Base-by-base conservation (phyloP, 345 rosid species). In the Rhodomyrtus tomentosa region DNA sequence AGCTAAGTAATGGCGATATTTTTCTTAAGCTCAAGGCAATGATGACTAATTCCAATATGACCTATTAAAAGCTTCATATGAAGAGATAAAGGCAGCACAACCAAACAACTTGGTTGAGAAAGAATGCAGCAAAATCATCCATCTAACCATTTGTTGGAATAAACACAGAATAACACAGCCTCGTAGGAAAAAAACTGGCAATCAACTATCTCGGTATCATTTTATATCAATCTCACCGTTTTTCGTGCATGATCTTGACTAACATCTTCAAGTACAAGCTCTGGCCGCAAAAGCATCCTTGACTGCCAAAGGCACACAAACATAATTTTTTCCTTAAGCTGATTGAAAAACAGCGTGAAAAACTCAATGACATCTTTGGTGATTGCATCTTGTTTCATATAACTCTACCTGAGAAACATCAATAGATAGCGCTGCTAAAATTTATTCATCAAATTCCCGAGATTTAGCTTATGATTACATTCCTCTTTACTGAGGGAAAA, bases 181-280 rank as follows among this genome's bases (percentile, higher is more conserved):
- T 81, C 20, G 0, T 48, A 81, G 38, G 38, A 14, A 32, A 80
- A 16, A 82, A 8, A 7, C 20, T 68, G 25, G 45, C 74, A 29
- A 62, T 6, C 36, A 62, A 62, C 22, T 36, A 68, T 68, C 45
- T 36, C 8, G 14, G 45, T 21, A 68, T 32, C 76, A 68, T 68
- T 32, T 32, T 16, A 2, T 7, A 15, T 59, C 29, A 50, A 51
- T 85, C 89, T 86, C 86, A 94, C 98, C 88, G 98, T 94, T 89
- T 95, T 95, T 82, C 92, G 96, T 54, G 98, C 99, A 86, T 96
- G 98, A 84, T 96, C 98, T 90, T 95, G 98, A 82, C 98, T 96
- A 86, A 95, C 98, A 91, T 95, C 98, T 87, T 96, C 95, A 88
- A 95, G 94, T 10, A 96, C 95, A 87, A 92, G 94, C 84, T 94